Percentiles rank a stretch among this genome's conserved stretches.
phyloP scores from a whole-genome alignment of 805 yeast genomes.

The Candida suzukii region DNA sequence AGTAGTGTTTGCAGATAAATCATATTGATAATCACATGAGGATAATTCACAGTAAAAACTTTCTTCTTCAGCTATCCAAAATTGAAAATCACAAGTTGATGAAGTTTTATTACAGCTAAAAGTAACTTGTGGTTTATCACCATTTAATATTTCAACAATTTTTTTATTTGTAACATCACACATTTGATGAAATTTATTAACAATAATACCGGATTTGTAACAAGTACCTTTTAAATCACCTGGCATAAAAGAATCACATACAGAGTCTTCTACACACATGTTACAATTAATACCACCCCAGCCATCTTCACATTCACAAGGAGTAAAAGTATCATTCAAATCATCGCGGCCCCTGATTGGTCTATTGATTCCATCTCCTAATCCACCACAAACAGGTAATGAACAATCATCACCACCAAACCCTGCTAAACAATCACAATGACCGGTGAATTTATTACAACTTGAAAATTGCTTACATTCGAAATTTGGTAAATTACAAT shows the following conservation, averaged over 20 bases:
- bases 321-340: not conserved
- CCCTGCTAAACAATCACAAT: constrained; percentile 88
- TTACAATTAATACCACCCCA: constrained; percentile 96
- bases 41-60: constrained; percentile 83
- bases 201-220: constrained; percentile 76
- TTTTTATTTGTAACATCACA: constrained; percentile 91
- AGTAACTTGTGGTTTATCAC: constrained; percentile 84
- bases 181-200: constrained; percentile 77
- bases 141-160: constrained; percentile 71
- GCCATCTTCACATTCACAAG: constrained; percentile 73
- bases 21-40: constrained; percentile 65
- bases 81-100: constrained; percentile 76
- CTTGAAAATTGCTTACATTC: constrained; percentile 83
- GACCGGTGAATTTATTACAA: constrained; percentile 86
- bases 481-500: constrained; percentile 87
- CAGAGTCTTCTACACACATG: constrained; percentile 63
- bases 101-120: constrained; percentile 75
- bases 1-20: constrained; percentile 55
- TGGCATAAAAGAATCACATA: constrained; percentile 86
- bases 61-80: constrained; percentile 90
- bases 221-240: constrained; percentile 80
- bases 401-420: constrained; percentile 93
- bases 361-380: constrained; percentile 56
- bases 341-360: constrained; percentile 48
- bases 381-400: constrained; percentile 79